phyloP scores from a whole-genome alignment of 345 rosid genomes.

The Mercurialis annua region DNA sequence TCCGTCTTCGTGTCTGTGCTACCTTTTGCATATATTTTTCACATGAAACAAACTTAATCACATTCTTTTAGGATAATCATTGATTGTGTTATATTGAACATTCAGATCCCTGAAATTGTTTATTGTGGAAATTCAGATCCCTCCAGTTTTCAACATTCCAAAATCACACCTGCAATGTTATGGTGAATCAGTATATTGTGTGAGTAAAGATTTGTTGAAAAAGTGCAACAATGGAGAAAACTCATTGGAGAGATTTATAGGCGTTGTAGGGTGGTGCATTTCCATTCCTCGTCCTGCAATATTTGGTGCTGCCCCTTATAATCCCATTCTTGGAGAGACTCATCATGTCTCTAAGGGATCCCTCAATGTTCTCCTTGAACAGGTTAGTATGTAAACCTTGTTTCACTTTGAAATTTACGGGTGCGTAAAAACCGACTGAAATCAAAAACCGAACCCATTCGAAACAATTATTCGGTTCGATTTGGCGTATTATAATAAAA shows the following conservation, averaged over 20 bases:
- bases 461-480: no score
- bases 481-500: no score
- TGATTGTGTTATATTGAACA: no score
- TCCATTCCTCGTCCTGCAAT: constrained; percentile 50
- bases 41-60: no score
- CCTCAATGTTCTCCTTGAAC: constrained; percentile 73
- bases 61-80: no score
- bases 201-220: constrained; percentile 40
- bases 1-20: no score
- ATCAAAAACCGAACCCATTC: no score
- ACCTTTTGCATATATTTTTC: no score
- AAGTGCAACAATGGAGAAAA: constrained; percentile 41
- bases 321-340: constrained; percentile 86
- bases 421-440: no score
- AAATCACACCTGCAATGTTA: constrained; percentile 73
- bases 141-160: constrained; percentile 73
- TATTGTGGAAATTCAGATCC: constrained; percentile 38
- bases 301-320: constrained; percentile 77
- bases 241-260: constrained; percentile 50
- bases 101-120: no score
- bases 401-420: no score
- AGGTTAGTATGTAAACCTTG: no score
- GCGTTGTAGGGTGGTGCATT: constrained; percentile 67
- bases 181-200: constrained; percentile 64
- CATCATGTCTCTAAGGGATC: constrained; percentile 68